These are phyloP conservation scores for Talaromyces pinophilus DNA, from an alignment of 2,329 filamentous ascomycete species.

Conservation along the genomic window DNA sequence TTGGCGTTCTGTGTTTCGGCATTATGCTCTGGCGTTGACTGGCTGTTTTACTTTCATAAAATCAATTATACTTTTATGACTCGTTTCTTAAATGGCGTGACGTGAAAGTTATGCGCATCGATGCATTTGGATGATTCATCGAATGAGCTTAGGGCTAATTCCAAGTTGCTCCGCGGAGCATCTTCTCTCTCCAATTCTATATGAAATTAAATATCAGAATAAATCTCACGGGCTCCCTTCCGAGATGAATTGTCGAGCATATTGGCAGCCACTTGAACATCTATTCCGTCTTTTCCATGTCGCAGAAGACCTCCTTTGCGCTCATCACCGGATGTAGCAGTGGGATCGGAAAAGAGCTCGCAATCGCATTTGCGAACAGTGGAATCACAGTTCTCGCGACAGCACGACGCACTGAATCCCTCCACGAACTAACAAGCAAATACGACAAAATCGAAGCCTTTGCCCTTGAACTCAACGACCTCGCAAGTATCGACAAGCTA, in stretches of 20 bases:
- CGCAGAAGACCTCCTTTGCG: conserved; percentile 13
- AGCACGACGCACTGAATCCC: conserved; percentile 12
- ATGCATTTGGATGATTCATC: neutral
- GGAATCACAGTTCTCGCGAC: conserved; percentile 18
- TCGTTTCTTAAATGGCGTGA: neutral
- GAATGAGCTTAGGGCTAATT: neutral
- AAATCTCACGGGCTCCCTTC: neutral
- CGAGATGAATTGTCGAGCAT: neutral
- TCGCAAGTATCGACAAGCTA: neutral
- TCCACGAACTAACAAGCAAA: neutral
- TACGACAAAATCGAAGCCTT: neutral
- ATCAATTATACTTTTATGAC: neutral
- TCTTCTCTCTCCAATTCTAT: neutral
- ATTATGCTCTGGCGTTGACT: conserved; percentile 7
- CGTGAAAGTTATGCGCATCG: neutral
- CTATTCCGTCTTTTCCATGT: neutral
- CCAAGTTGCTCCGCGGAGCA: neutral
- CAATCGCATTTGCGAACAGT: conserved; percentile 11
- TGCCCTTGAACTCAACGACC: neutral
- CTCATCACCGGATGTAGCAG: conserved; percentile 19
- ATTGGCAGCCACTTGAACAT: neutral
- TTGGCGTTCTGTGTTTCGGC: conserved; percentile 13
- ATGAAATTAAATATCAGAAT: neutral
- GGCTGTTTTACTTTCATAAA: neutral
- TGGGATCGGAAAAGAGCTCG: conserved; percentile 16